These are phyloP conservation scores for Ogataea populi-albae DNA, from an alignment of 805 yeast genomes.

Conservation along the genomic window DNA sequence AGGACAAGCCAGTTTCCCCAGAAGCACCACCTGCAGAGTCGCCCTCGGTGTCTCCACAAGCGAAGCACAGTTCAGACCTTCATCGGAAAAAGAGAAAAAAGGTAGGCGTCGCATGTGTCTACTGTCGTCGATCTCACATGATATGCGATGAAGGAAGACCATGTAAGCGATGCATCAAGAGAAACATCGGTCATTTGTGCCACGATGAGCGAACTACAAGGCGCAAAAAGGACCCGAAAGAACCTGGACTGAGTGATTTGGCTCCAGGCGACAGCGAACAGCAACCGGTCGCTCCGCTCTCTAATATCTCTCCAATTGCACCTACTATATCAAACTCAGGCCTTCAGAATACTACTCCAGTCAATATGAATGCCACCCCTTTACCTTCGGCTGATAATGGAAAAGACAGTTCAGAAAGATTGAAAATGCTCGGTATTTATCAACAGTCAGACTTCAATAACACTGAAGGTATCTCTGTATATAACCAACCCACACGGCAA, in stretches of 20 bases:
- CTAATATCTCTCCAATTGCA: conserved; percentile 1
- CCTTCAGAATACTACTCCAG: conserved; percentile 7
- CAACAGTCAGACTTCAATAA: conserved; percentile 8
- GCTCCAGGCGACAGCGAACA: conserved; percentile 5
- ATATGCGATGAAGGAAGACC: conserved; percentile 80
- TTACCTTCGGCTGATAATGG: conserved; percentile 1
- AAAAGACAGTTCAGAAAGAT: conserved; percentile 9
- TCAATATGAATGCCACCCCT: not conserved
- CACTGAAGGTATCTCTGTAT: conserved; percentile 1
- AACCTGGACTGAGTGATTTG: conserved; percentile 1
- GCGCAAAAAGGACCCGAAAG: conserved; percentile 18
- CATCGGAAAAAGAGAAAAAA: conserved; percentile 39
- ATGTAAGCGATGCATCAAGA: conserved; percentile 77
- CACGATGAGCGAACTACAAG: conserved; percentile 62
- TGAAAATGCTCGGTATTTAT: conserved; percentile 16
- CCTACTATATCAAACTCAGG: conserved; percentile 8
- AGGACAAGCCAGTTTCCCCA: no score
- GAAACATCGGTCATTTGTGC: conserved; percentile 87
- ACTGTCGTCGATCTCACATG: conserved; percentile 91
- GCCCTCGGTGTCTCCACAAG: conserved; percentile 3
- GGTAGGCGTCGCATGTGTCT: conserved; percentile 74
- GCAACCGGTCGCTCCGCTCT: not conserved
- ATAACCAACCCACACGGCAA: not conserved
- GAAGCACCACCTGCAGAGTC: no score
- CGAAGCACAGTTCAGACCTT: conserved; percentile 1